A percentile compares a stretch with the other conserved stretches of the same genome.
phyloP scores from a whole-genome alignment of 225 moss, liverwort and hornwort genomes.

The Marchantia paleacea region DNA sequence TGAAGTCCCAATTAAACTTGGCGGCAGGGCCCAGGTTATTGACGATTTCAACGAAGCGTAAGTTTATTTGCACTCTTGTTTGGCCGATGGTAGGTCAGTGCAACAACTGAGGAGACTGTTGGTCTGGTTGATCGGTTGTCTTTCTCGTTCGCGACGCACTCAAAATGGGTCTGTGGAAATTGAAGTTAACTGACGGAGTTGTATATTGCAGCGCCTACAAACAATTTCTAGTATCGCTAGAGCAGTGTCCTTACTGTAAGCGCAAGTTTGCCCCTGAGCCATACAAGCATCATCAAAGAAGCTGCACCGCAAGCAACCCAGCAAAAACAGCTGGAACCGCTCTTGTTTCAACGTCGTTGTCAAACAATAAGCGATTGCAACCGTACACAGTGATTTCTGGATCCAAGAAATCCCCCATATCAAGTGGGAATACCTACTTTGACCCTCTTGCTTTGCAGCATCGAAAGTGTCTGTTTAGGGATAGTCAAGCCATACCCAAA shows the following conservation, averaged over 20 bases:
- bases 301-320: constrained; percentile 56
- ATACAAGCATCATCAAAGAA: constrained; percentile 52
- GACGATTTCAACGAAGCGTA: constrained; percentile 74
- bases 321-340: constrained; percentile 71
- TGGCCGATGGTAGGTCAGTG: neutral
- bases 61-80: constrained; percentile 10
- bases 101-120: neutral
- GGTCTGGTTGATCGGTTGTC: neutral
- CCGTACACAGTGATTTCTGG: constrained; percentile 47
- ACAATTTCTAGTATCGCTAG: constrained; percentile 55
- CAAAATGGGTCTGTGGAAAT: neutral
- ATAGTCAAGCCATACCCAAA: neutral
- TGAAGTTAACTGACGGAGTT: neutral
- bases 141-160: neutral
- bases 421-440: constrained; percentile 40
- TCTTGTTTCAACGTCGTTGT: constrained; percentile 53
- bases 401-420: constrained; percentile 34
- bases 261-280: constrained; percentile 60
- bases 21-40: constrained; percentile 42
- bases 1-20: constrained; percentile 40
- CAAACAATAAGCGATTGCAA: constrained; percentile 49
- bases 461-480: neutral
- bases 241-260: constrained; percentile 55
- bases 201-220: constrained; percentile 50
- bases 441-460: neutral